phyloP scores from a whole-genome alignment of 306 rosid species.

The Abrus pulchellus region DNA sequence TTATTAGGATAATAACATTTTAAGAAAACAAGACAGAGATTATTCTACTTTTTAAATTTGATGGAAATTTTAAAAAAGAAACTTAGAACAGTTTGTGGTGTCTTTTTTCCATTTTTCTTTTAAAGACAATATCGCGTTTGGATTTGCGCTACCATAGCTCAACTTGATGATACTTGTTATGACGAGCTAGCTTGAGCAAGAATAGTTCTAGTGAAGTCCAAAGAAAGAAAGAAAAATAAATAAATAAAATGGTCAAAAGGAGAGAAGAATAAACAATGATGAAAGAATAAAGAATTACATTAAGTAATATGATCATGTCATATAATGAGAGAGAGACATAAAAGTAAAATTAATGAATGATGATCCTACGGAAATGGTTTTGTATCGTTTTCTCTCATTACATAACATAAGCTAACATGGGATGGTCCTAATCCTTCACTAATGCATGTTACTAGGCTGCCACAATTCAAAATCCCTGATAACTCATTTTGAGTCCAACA shows the following conservation, averaged over 20 bases:
- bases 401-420: background rate
- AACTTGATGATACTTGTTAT: background rate
- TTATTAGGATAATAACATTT: too few species aligned
- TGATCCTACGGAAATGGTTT: background rate
- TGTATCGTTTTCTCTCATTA: background rate
- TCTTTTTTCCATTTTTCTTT: background rate
- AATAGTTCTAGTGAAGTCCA: background rate
- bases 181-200: background rate
- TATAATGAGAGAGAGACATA: background rate
- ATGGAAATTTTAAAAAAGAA: too few species aligned
- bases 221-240: background rate
- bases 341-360: background rate
- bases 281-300: slow-evolving; percentile 33
- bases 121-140: background rate
- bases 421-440: background rate
- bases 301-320: background rate
- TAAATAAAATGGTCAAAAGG: background rate
- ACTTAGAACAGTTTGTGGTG: too few species aligned
- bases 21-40: too few species aligned
- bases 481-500: slow-evolving; percentile 36
- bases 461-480: slow-evolving; percentile 40
- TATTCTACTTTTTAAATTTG: too few species aligned
- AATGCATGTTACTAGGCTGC: slow-evolving; percentile 18
- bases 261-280: background rate
- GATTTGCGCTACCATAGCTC: background rate